Evolutionary conservation across 768 basidiomycete species (phyloP).

Genomic region (Leccinum subgranulosum): DNA sequence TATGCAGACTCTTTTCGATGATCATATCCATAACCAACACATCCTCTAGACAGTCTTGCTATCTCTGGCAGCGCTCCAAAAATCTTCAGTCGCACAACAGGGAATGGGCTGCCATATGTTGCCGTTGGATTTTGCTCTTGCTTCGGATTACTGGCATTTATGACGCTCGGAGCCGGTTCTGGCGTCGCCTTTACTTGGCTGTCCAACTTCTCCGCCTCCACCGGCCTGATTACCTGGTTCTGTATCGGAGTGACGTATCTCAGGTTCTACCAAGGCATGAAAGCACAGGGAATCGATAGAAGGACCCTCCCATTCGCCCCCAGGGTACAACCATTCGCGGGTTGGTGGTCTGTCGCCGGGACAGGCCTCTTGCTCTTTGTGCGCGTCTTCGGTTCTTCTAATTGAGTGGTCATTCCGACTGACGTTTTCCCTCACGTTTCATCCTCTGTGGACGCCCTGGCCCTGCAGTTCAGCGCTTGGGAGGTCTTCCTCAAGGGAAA

Average conservation of each 20-base stretch:
- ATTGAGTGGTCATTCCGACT: not conserved
- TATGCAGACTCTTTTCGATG: conserved; percentile 3
- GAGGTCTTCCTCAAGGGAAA: conserved; percentile 37
- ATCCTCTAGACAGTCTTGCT: conserved; percentile 47
- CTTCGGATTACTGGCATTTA: conserved; percentile 39
- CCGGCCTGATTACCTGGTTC: conserved; percentile 45
- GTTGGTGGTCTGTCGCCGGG: conserved; percentile 34
- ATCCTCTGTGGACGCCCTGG: not conserved
- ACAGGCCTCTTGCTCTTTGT: conserved; percentile 34
- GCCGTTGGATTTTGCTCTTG: conserved; percentile 28
- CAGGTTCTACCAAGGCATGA: conserved; percentile 45
- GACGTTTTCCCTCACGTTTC: not conserved
- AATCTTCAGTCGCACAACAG: conserved; percentile 42
- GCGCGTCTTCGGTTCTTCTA: conserved; percentile 9
- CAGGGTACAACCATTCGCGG: conserved; percentile 39
- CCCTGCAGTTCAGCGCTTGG: conserved; percentile 38
- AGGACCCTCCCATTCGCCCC: conserved; percentile 44
- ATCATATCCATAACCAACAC: not conserved
- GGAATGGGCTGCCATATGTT: conserved; percentile 44
- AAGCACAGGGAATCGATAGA: conserved; percentile 48
- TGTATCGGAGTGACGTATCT: conserved; percentile 45
- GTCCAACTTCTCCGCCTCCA: conserved; percentile 33
- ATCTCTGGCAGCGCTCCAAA: conserved; percentile 51
- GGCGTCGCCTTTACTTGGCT: conserved; percentile 44
- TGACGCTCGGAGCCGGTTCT: conserved; percentile 35